These are phyloP conservation scores for Aureobasidium musti DNA, from an alignment of 2,329 filamentous ascomycete genomes.

Conservation along the genomic window DNA sequence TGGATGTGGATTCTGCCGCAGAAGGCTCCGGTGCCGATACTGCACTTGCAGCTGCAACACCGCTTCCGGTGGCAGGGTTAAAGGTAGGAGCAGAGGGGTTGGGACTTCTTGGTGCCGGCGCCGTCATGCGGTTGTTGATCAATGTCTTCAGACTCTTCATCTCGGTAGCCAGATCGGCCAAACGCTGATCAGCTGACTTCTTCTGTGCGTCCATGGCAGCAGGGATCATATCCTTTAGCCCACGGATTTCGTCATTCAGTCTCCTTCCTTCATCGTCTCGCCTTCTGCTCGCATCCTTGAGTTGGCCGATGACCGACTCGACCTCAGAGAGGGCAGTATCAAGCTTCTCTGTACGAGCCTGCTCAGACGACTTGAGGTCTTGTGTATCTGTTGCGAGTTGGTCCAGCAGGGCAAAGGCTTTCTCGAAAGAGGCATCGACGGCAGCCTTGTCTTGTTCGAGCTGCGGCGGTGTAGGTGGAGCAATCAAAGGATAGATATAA, in stretches of 20 bases:
- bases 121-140: conserved; percentile 63
- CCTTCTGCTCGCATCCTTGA: conserved; percentile 77
- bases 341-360: conserved; percentile 77
- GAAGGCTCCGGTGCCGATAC: background rate
- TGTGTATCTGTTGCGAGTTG: conserved; percentile 90
- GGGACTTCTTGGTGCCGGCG: conserved; percentile 26
- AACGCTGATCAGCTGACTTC: conserved; percentile 73
- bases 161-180: conserved; percentile 84
- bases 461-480: conserved; percentile 90
- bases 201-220: conserved; percentile 87
- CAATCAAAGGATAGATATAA: conserved; percentile 87
- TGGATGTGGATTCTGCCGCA: conserved; percentile 38
- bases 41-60: conserved; percentile 1
- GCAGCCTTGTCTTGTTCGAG: conserved; percentile 90
- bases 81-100: conserved; percentile 22
- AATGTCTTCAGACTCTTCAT: conserved; percentile 91
- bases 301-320: conserved; percentile 75
- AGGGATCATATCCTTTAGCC: conserved; percentile 80
- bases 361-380: conserved; percentile 81
- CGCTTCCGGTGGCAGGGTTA: conserved; percentile 5
- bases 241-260: conserved; percentile 81
- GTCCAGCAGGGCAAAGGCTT: conserved; percentile 86
- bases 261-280: conserved; percentile 86
- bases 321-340: conserved; percentile 81
- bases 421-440: conserved; percentile 91